Evolutionary conservation across 352 stramenopile species (phyloP).

Genomic region (Pythium diclinum): DNA sequence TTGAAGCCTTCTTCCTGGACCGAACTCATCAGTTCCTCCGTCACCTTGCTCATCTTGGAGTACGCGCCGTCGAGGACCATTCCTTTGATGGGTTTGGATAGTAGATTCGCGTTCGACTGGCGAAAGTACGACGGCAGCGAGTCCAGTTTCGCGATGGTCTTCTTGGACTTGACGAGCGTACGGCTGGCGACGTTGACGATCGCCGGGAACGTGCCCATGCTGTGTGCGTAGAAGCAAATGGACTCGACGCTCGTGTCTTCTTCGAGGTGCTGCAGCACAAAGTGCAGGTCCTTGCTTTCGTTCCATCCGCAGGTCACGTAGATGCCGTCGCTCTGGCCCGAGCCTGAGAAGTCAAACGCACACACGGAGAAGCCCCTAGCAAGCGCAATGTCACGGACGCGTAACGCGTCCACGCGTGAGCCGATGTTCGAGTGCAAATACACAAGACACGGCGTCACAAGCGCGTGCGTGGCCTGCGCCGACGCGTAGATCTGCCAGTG

Average conservation of each 20-base stretch:
- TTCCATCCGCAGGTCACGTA: constrained; percentile 89
- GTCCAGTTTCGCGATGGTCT: constrained; percentile 52
- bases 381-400: constrained; percentile 61
- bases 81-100: constrained; percentile 62
- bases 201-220: constrained; percentile 78
- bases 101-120: constrained; percentile 31
- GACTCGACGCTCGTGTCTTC: constrained; percentile 42
- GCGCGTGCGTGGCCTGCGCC: constrained; percentile 18
- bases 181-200: constrained; percentile 73
- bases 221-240: constrained; percentile 77
- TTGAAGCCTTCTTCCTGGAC: constrained; percentile 74
- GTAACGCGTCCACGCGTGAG: constrained; percentile 62
- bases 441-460: constrained; percentile 52
- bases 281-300: constrained; percentile 67
- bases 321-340: constrained; percentile 68
- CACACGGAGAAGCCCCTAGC: constrained; percentile 72
- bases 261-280: constrained; percentile 64
- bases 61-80: constrained; percentile 77
- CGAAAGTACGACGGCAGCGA: constrained; percentile 53
- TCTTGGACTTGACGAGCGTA: constrained; percentile 42
- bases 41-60: constrained; percentile 64
- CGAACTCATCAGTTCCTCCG: constrained; percentile 52
- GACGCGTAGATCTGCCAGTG: constrained; percentile 66
- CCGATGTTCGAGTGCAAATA: constrained; percentile 86
- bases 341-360: constrained; percentile 82